Percentiles rank a stretch among this genome's conserved stretches.
Evolutionary conservation across 1,139 yeast genomes (phyloP).

Genomic region (Saccharomyces hybrid): DNA sequence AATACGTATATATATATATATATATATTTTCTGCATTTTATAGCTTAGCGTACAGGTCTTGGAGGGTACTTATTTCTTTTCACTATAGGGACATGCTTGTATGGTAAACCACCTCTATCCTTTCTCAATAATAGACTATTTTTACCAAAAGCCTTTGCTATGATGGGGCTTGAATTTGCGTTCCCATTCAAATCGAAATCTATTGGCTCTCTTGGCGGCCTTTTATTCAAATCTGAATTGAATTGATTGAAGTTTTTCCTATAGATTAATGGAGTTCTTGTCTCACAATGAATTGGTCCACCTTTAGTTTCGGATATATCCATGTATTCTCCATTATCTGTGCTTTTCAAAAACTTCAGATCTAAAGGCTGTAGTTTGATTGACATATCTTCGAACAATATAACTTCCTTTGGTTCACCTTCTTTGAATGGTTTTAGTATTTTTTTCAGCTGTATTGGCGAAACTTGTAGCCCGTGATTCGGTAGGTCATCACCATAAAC

Average conservation of each 20-base stretch:
- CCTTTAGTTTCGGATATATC: conserved; percentile 27
- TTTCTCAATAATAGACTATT: conserved; percentile 26
- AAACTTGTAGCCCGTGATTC: conserved; percentile 21
- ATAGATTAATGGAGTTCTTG: conserved; percentile 19
- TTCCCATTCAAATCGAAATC: conserved; percentile 15
- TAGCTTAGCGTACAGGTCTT: conserved; percentile 11
- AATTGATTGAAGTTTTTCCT: conserved; percentile 23
- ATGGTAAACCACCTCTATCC: conserved; percentile 32
- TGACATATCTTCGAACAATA: conserved; percentile 11
- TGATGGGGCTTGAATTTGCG: conserved; percentile 20
- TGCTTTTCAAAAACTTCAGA: conserved; percentile 4
- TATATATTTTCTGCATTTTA: background rate
- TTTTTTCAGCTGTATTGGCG: conserved; percentile 27
- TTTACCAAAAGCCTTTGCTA: conserved; percentile 30
- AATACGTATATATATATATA: background rate
- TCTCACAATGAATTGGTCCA: conserved; percentile 25
- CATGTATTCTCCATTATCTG: conserved; percentile 11
- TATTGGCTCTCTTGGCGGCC: conserved; percentile 26
- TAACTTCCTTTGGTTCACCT: conserved; percentile 30
- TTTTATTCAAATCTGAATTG: conserved; percentile 21
- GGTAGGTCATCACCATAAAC: conserved; percentile 32
- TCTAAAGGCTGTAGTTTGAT: conserved; percentile 2
- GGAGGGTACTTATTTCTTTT: conserved; percentile 26
- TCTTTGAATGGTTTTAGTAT: conserved; percentile 29
- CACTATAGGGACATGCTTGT: conserved; percentile 29